These are phyloP conservation scores for Gastrolobium villosum DNA, from an alignment of 306 rosid genomes.

Conservation along the genomic window DNA sequence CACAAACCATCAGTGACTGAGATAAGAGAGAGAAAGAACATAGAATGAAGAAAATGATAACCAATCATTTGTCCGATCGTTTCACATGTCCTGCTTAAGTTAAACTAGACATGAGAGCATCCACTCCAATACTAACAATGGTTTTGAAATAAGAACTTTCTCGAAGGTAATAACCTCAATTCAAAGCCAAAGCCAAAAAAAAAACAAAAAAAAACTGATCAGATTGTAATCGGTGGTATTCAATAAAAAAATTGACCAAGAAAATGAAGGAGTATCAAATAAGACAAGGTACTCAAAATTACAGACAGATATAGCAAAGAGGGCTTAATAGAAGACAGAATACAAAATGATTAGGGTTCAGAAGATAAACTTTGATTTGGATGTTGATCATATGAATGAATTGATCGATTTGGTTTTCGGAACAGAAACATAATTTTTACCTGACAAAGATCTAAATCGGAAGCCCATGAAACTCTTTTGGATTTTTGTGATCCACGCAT, in stretches of 20 bases:
- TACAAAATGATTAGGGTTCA: constrained; percentile 13
- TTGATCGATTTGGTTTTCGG: constrained; percentile 47
- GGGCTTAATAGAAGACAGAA: background rate
- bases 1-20: too few relatives aligned
- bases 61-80: too few relatives aligned
- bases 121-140: background rate
- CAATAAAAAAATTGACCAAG: background rate
- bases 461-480: constrained; percentile 88
- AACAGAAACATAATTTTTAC: constrained; percentile 62
- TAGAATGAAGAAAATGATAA: too few relatives aligned
- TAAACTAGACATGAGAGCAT: too few relatives aligned
- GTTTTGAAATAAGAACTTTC: background rate
- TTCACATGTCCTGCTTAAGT: too few relatives aligned
- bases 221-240: constrained; percentile 14
- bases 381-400: constrained; percentile 21
- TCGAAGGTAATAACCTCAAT: constrained; percentile 20
- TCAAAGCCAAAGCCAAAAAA: background rate
- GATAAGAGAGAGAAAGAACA: too few relatives aligned
- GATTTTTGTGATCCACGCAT: constrained; percentile 84
- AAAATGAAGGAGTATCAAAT: background rate
- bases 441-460: constrained; percentile 92
- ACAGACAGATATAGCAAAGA: background rate
- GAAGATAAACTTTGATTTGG: constrained; percentile 32
- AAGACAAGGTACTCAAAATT: constrained; percentile 10
- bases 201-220: background rate